Percentiles rank a stretch among this genome's conserved stretches.
phyloP scores from a whole-genome alignment of 805 yeast species.

The Candida ficus region DNA sequence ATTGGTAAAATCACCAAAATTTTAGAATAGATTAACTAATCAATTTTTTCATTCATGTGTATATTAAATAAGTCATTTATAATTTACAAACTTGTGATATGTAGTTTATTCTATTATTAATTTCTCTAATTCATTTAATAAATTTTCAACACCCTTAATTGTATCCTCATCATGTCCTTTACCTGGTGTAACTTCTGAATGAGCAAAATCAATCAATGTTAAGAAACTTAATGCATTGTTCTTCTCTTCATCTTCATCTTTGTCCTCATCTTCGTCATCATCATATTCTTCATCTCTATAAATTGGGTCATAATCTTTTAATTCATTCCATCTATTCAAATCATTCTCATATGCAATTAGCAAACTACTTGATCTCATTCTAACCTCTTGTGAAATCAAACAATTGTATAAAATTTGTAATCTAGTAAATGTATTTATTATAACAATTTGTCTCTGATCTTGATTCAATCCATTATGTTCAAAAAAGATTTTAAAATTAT shows the following conservation, averaged over 20 bases:
- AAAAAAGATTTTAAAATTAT: slow-evolving; percentile 45
- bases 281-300: slow-evolving; percentile 30
- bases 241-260: slow-evolving; percentile 30
- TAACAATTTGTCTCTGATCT: slow-evolving; percentile 32
- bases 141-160: slow-evolving; percentile 61
- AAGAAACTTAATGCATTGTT: slow-evolving; percentile 46
- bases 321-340: slow-evolving; percentile 41
- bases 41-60: neutral
- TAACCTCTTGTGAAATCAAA: slow-evolving; percentile 52
- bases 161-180: slow-evolving; percentile 68
- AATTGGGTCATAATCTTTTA: slow-evolving; percentile 36
- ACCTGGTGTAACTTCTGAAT: slow-evolving; percentile 59
- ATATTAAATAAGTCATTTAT: neutral
- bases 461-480: slow-evolving; percentile 29
- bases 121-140: slow-evolving; percentile 40
- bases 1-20: slow-evolving; percentile 96
- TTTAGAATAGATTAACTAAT: slow-evolving; percentile 36
- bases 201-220: slow-evolving; percentile 86
- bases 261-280: slow-evolving; percentile 30
- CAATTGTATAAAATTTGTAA: slow-evolving; percentile 64
- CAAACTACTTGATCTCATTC: slow-evolving; percentile 69
- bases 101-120: slow-evolving; percentile 5
- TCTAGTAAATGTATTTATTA: slow-evolving; percentile 47
- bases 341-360: slow-evolving; percentile 74
- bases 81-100: no score